Conservation (phyloP, 441 rosid genomes). For the Pelargonium citronellum region DNA sequence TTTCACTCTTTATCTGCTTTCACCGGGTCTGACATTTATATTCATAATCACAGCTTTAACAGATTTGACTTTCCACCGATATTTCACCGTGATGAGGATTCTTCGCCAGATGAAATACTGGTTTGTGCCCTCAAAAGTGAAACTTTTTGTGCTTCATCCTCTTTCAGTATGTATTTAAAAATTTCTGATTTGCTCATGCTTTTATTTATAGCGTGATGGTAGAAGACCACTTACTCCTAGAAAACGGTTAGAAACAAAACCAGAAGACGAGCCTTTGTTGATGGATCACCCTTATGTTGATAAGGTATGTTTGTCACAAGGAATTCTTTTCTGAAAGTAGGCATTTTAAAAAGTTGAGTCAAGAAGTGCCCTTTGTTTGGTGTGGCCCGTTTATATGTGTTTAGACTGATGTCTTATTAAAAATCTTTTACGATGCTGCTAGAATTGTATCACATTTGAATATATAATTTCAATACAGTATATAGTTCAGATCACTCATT, state of each 20-base stretch:
- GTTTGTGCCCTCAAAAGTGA: constrained; percentile 35
- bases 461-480: background rate
- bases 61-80: constrained; percentile 85
- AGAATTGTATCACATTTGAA: too few relatives aligned
- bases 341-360: too few relatives aligned
- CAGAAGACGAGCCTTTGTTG: constrained; percentile 76
- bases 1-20: constrained; percentile 17
- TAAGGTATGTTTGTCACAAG: constrained; percentile 38
- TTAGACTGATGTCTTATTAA: too few relatives aligned
- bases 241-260: constrained; percentile 62
- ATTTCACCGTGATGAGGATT: constrained; percentile 81
- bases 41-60: constrained; percentile 60
- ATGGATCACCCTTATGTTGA: constrained; percentile 90
- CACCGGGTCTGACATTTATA: constrained; percentile 14
- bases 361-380: too few relatives aligned
- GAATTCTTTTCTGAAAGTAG: too few relatives aligned
- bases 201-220: constrained; percentile 60
- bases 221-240: constrained; percentile 90
- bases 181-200: background rate
- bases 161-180: background rate
- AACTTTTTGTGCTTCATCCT: background rate
- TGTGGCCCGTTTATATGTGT: too few relatives aligned
- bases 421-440: too few relatives aligned
- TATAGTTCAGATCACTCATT: background rate
- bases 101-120: constrained; percentile 69